Evolutionary conservation across 176 grass and related monocot species (phyloP), one percentile per base, ranked within the genome.

Genomic region (Triticum monococcum): DNA sequence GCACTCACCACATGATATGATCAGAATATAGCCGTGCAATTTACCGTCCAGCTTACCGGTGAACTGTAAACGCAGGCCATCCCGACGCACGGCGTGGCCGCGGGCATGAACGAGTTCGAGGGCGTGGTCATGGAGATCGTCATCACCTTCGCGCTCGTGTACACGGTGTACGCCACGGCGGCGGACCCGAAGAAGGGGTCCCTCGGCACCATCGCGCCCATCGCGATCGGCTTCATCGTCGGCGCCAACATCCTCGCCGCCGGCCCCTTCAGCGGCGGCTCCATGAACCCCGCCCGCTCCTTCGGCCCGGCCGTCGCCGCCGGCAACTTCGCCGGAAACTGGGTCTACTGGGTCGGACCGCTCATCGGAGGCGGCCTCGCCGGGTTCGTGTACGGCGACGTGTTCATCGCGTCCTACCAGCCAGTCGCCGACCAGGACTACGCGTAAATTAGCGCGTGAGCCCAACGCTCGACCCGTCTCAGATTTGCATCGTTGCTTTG

Each of bases 221-320:
- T 98, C 50, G 95, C 95, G 13, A 98, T 98, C 86, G 95, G 95
- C 32, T 98, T 98, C 89, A 98, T 98, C 89, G 95, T 98, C 67
- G 95, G 95, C 18, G 95, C 95, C 33, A 98, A 98, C 89, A 98
- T 98, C 79, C 86, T 98, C 62, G 93, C 95, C 12, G 95, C 95
- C 26, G 95, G 95, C 5, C 95, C 93, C 0, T 98, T 98, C 93
- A 95, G 91, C 71, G 95, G 95, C n/a, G 95, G 95, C 24, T 98
- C 95, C 87, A 98, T 98, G 95, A 98, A 98, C 89, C 95, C 95
- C 0, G 95, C 95, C 9, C 93, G 95, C 71, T 98, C 93, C 43
- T 98, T 98, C 68, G 95, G 93, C 22, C 95, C 93, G 0, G 95
- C 95, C 3, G 95, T 95, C 23, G 93, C 86, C 35, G 74, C 93